Conservation (phyloP, 495 filamentous ascomycete species). For the Oleoguttula mirabilis region DNA sequence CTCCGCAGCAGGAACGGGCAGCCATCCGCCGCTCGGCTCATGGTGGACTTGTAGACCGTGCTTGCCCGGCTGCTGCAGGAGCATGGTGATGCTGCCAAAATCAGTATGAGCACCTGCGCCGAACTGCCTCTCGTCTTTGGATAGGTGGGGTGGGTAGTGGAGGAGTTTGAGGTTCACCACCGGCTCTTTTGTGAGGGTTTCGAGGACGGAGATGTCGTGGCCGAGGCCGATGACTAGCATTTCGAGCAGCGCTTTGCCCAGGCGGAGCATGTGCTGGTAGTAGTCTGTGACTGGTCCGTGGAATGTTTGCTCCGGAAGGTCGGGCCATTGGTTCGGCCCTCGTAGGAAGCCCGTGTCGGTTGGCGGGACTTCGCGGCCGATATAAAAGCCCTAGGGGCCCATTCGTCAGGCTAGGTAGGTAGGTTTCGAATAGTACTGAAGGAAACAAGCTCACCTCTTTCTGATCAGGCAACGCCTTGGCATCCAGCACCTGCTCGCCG, state of each 20-base stretch:
- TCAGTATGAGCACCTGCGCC: constrained; percentile 32
- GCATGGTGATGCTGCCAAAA: constrained; percentile 34
- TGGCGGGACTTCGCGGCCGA: constrained; percentile 27
- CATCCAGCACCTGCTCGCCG: constrained; percentile 22
- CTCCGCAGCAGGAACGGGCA: constrained; percentile 29
- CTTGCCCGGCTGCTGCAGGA: constrained; percentile 34
- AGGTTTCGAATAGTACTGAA: background rate
- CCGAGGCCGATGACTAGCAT: constrained; percentile 34
- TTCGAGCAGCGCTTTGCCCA: constrained; percentile 29
- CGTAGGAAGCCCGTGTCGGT: constrained; percentile 21
- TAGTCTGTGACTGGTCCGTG: constrained; percentile 38
- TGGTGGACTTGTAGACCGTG: constrained; percentile 36
- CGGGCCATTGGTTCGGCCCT: constrained; percentile 40
- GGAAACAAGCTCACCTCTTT: constrained; percentile 28
- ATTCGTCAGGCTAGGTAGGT: constrained; percentile 1
- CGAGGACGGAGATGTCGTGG: constrained; percentile 28
- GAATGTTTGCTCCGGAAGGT: constrained; percentile 36
- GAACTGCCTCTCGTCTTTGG: constrained; percentile 32
- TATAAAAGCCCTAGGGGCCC: constrained; percentile 24
- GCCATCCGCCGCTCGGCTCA: constrained; percentile 30
- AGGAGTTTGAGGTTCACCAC: constrained; percentile 34
- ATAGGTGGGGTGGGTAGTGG: constrained; percentile 32
- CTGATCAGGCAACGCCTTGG: constrained; percentile 27
- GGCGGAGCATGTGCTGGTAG: constrained; percentile 28
- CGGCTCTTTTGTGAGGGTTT: constrained; percentile 36